These are phyloP conservation scores for Tulasnella sp. DNA, from an alignment of 768 basidiomycete genomes.

Conservation along the genomic window DNA sequence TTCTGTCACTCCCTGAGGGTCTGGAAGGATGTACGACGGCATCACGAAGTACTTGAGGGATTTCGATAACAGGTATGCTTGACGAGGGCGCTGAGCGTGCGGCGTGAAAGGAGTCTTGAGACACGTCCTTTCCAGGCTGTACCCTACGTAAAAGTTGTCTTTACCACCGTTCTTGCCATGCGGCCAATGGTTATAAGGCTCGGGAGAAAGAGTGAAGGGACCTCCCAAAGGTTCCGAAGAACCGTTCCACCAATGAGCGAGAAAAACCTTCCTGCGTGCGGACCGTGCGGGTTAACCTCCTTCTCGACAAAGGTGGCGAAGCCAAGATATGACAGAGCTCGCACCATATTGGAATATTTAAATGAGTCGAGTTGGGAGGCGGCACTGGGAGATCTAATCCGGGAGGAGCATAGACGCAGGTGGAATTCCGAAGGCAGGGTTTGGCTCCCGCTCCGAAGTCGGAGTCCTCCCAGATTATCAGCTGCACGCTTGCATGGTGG, in stretches of 20 bases:
- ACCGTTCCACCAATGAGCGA: conserved; percentile 14
- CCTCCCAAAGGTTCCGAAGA: conserved; percentile 9
- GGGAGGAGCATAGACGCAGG: background rate
- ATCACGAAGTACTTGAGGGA: conserved; percentile 6
- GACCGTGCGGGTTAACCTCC: background rate
- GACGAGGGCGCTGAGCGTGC: conserved; percentile 12
- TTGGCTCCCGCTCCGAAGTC: background rate
- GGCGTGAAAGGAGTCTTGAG: conserved; percentile 3
- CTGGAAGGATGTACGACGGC: background rate
- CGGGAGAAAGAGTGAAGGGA: conserved; percentile 26
- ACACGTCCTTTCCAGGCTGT: conserved; percentile 25
- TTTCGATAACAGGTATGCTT: conserved; percentile 25
- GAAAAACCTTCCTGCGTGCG: conserved; percentile 24
- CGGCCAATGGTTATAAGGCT: background rate
- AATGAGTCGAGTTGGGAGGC: background rate
- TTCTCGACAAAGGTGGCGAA: too few species aligned
- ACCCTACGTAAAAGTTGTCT: conserved; percentile 24
- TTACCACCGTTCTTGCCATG: background rate
- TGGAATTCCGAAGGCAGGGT: background rate
- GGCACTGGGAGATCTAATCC: background rate
- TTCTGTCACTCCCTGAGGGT: background rate
- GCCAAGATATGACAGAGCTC: background rate
- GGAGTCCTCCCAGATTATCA: background rate
- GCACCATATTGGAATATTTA: conserved; percentile 10
- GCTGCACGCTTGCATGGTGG: background rate